phyloP scores from a whole-genome alignment of 1,284 basidiomycete genomes.

The Sporisorium sorghi region DNA sequence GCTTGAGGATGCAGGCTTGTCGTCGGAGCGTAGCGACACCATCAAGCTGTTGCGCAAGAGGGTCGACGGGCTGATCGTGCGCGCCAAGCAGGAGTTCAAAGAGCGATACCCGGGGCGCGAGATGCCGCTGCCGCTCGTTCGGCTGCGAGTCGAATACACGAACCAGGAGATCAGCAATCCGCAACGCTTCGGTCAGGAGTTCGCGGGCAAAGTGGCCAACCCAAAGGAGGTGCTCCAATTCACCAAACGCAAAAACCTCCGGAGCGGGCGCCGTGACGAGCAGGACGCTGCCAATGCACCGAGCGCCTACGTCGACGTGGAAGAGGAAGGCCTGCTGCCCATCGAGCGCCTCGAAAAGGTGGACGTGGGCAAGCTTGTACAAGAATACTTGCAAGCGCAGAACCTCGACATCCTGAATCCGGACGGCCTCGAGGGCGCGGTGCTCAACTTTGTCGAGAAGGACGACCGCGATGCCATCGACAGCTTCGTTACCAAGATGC shows the following conservation, averaged over 20 bases:
- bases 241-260: constrained; percentile 77
- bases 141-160: constrained; percentile 74
- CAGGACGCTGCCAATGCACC: constrained; percentile 7
- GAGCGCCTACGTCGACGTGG: constrained; percentile 43
- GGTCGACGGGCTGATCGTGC: constrained; percentile 75
- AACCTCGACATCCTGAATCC: constrained; percentile 63
- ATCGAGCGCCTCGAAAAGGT: constrained; percentile 61
- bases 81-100: constrained; percentile 83
- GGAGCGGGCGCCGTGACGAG: constrained; percentile 25
- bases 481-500: constrained; percentile 53
- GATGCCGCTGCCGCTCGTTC: constrained; percentile 80
- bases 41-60: constrained; percentile 54
- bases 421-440: constrained; percentile 57
- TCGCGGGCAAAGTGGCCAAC: constrained; percentile 89
- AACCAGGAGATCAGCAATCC: constrained; percentile 76
- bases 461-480: constrained; percentile 63
- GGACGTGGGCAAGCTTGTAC: constrained; percentile 57
- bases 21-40: constrained; percentile 49
- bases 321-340: constrained; percentile 48
- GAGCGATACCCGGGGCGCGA: constrained; percentile 72
- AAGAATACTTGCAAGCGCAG: constrained; percentile 60
- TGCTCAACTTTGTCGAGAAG: constrained; percentile 66
- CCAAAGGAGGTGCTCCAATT: constrained; percentile 93
- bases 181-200: constrained; percentile 95
- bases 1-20: constrained; percentile 41